Conservation (phyloP, 163 green algal species). For the Smithsoniella earleae region DNA sequence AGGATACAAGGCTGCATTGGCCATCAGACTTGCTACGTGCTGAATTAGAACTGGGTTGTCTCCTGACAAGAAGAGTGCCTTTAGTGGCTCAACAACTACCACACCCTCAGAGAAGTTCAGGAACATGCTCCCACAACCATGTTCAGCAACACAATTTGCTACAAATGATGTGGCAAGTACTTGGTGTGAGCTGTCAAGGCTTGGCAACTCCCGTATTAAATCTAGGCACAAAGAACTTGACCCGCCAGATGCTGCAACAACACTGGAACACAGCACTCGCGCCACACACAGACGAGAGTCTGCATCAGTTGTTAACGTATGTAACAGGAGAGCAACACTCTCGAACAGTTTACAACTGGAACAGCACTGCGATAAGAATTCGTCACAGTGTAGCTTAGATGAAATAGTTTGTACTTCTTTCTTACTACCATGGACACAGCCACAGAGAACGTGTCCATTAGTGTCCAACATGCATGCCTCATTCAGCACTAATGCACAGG, state of each 20-base stretch:
- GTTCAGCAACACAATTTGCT: background rate
- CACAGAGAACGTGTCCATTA: conserved; percentile 12
- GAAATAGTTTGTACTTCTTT: background rate
- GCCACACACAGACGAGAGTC: background rate
- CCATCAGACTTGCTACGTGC: background rate
- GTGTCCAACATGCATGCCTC: background rate
- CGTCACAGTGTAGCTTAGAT: background rate
- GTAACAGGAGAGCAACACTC: background rate
- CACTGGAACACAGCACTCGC: background rate
- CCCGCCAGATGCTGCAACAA: background rate
- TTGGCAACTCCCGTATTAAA: no score
- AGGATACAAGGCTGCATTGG: background rate
- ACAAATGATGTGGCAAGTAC: background rate
- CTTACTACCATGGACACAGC: background rate
- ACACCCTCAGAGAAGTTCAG: background rate
- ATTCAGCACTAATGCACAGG: conserved; percentile 5
- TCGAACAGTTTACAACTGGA: background rate
- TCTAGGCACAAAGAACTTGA: no score
- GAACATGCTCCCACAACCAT: background rate
- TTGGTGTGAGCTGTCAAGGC: background rate
- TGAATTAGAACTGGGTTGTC: background rate
- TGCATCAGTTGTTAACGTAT: background rate
- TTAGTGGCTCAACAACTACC: background rate
- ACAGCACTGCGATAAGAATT: background rate
- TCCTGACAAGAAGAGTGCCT: background rate